phyloP scores from a whole-genome alignment of 306 rosid species.

The Dalbergia cultrata region DNA sequence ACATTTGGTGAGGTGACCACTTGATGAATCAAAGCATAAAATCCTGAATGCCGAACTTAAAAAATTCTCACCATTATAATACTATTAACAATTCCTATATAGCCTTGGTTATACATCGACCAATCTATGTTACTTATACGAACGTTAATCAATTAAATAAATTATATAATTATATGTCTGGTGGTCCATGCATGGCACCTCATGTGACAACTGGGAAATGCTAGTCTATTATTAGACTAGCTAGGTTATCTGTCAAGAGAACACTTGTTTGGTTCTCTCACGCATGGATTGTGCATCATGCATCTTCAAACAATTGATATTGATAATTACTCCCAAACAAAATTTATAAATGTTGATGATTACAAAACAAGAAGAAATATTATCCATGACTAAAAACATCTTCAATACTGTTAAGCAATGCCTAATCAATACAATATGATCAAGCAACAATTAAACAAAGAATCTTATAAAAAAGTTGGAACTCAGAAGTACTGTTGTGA shows the following conservation, averaged over 20 bases:
- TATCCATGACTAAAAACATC: neutral
- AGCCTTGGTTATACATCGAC: neutral
- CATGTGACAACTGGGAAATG: neutral
- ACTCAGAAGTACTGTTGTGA: neutral
- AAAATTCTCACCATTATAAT: neutral
- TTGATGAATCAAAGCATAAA: too few relatives aligned
- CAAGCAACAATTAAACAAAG: neutral
- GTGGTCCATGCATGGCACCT: too few relatives aligned
- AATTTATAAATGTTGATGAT: too few relatives aligned
- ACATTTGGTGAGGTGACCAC: slow-evolving; percentile 25
- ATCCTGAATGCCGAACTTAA: neutral
- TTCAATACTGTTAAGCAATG: too few relatives aligned
- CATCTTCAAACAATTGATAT: too few relatives aligned
- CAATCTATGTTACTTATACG: neutral
- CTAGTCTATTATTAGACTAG: neutral
- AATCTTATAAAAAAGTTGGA: neutral
- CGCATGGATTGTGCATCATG: too few relatives aligned
- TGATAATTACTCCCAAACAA: too few relatives aligned
- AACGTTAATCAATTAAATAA: too few relatives aligned
- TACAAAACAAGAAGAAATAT: neutral
- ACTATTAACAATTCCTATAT: neutral
- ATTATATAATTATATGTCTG: too few relatives aligned
- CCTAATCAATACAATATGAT: neutral
- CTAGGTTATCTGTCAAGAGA: neutral
- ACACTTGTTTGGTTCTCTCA: neutral